phyloP scores from a whole-genome alignment of 495 filamentous ascomycete genomes.

The Aspergillus saccharolyticus region DNA sequence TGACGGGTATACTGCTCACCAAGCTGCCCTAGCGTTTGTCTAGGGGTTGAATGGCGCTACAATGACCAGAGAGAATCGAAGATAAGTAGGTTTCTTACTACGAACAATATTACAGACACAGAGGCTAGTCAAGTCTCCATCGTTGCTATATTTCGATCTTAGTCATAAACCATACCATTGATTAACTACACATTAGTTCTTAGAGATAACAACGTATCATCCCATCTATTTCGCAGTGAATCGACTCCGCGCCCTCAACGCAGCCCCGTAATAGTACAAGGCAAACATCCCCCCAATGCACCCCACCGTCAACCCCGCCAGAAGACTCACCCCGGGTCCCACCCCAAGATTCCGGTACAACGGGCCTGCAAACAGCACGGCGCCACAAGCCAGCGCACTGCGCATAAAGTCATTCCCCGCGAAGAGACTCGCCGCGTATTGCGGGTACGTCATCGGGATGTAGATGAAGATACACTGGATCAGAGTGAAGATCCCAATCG shows the following conservation, averaged over 20 bases:
- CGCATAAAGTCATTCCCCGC: constrained; percentile 48
- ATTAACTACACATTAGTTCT: background rate
- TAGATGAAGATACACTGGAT: constrained; percentile 55
- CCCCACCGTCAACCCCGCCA: constrained; percentile 48
- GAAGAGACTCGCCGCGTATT: constrained; percentile 50
- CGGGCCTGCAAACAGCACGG: constrained; percentile 43
- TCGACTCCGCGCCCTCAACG: constrained; percentile 29
- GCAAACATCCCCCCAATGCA: constrained; percentile 48
- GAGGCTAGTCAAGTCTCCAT: too few relatives aligned
- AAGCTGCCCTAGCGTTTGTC: background rate
- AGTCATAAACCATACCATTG: background rate
- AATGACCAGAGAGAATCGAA: too few relatives aligned
- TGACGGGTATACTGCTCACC: constrained; percentile 39
- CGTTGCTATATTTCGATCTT: too few relatives aligned
- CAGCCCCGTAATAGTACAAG: constrained; percentile 49
- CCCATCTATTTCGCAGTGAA: constrained; percentile 3
- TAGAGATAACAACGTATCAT: background rate
- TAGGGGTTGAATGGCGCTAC: too few relatives aligned
- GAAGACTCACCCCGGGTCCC: constrained; percentile 44
- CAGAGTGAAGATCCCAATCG: constrained; percentile 41
- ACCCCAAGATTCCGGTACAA: constrained; percentile 46
- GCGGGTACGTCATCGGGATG: constrained; percentile 47
- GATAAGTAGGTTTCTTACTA: too few relatives aligned
- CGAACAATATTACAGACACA: too few relatives aligned
- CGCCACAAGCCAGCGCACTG: constrained; percentile 41